phyloP scores from a whole-genome alignment of 805 yeast genomes.

The Cyberlindnera amylophila region DNA sequence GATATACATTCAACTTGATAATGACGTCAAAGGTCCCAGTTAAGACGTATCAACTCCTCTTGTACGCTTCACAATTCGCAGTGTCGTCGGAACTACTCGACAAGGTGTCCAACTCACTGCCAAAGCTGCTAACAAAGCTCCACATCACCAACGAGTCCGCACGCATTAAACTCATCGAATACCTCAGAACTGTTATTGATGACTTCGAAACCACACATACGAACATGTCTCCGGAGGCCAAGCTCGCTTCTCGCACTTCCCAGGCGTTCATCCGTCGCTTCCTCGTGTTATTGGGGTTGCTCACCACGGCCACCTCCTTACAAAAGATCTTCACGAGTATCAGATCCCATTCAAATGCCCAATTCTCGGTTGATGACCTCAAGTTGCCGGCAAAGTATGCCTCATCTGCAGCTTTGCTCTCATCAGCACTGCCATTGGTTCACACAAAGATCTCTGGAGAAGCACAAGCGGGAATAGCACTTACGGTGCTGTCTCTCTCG shows the following conservation, averaged over 20 bases:
- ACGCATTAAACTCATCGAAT: conserved; percentile 11
- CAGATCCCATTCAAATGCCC: background rate
- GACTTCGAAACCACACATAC: conserved; percentile 5
- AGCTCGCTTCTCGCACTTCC: conserved; percentile 4
- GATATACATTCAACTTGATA: too few species aligned
- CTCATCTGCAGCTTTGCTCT: background rate
- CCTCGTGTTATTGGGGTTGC: conserved; percentile 9
- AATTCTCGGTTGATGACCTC: background rate
- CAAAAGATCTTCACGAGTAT: conserved; percentile 5
- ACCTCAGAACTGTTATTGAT: conserved; percentile 2
- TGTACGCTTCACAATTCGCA: conserved; percentile 15
- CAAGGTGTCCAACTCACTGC: conserved; percentile 7
- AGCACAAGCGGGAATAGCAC: background rate
- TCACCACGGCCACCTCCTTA: conserved; percentile 6
- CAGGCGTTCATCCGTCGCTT: conserved; percentile 12
- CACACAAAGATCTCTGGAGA: conserved; percentile 4
- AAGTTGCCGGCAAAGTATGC: conserved; percentile 4
- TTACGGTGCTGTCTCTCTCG: conserved; percentile 6
- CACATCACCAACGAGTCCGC: conserved; percentile 7
- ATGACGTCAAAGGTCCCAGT: conserved; percentile 1
- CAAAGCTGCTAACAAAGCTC: conserved; percentile 12
- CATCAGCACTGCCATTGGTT: conserved; percentile 7
- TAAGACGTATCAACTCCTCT: conserved; percentile 6
- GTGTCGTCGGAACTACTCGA: conserved; percentile 8
- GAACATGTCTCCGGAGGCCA: background rate